Evolutionary conservation across 768 basidiomycete species (phyloP).

Genomic region (Tricholoma flavovirens): DNA sequence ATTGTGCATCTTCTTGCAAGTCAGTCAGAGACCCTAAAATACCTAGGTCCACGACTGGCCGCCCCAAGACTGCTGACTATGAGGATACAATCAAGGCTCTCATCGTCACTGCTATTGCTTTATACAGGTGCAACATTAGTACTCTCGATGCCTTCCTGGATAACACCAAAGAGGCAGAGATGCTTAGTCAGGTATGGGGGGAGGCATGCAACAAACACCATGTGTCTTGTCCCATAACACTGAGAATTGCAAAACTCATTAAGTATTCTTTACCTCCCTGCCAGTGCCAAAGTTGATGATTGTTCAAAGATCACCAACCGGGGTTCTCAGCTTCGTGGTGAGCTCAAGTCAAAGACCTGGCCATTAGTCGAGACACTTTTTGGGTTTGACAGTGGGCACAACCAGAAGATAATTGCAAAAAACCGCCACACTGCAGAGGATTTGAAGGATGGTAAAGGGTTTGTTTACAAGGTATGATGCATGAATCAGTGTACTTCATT

Average conservation of each 20-base stretch:
- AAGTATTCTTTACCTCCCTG: too few species aligned
- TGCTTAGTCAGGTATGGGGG: neutral
- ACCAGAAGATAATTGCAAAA: constrained; percentile 9
- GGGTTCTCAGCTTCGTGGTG: constrained; percentile 15
- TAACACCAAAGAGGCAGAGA: neutral
- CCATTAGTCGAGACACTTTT: constrained; percentile 11
- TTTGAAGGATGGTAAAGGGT: constrained; percentile 6
- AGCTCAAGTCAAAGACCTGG: constrained; percentile 16
- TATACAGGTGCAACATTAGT: neutral
- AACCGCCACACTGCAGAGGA: constrained; percentile 5
- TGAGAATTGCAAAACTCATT: too few species aligned
- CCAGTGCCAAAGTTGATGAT: too few species aligned
- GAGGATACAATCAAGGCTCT: too few species aligned
- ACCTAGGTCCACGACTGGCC: too few species aligned
- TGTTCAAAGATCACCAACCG: constrained; percentile 18
- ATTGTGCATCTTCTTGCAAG: too few species aligned
- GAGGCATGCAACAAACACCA: neutral
- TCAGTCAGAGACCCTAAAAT: too few species aligned
- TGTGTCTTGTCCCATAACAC: neutral
- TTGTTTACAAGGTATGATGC: too few species aligned
- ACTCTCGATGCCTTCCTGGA: constrained; percentile 4
- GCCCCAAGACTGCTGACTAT: too few species aligned
- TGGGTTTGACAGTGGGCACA: constrained; percentile 10
- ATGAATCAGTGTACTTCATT: too few species aligned
- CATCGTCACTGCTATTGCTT: too few species aligned